Conservation (phyloP, 1,139 yeast species). For the Hyphopichia buzzinii region DNA sequence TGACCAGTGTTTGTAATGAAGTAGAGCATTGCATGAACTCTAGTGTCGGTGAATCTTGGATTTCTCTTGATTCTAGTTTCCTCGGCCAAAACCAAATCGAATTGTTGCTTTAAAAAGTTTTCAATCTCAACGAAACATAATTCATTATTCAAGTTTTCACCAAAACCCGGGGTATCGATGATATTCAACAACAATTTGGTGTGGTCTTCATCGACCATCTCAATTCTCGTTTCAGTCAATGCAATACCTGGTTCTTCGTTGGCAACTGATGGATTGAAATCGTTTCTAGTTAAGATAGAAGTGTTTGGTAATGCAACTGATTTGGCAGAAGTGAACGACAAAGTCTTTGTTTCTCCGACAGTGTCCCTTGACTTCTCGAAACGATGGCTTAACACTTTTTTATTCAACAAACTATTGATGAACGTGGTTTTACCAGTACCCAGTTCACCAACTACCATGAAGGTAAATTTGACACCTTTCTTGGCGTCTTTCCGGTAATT, state of each 20-base stretch:
- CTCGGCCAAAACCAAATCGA: slow-evolving; percentile 87
- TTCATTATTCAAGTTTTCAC: slow-evolving; percentile 66
- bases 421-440: slow-evolving; percentile 90
- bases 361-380: slow-evolving; percentile 31
- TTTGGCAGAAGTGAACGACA: slow-evolving; percentile 50
- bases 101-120: slow-evolving; percentile 79
- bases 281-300: slow-evolving; percentile 40
- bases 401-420: slow-evolving; percentile 69
- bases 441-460: slow-evolving; percentile 80
- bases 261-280: slow-evolving; percentile 42
- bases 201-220: slow-evolving; percentile 74
- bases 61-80: slow-evolving; percentile 89
- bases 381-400: slow-evolving; percentile 58
- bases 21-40: slow-evolving; percentile 71
- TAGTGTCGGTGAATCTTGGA: slow-evolving; percentile 73
- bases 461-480: slow-evolving; percentile 79
- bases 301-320: slow-evolving; percentile 51
- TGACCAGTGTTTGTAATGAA: slow-evolving; percentile 77
- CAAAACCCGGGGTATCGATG: slow-evolving; percentile 79
- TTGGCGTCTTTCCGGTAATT: slow-evolving; percentile 69
- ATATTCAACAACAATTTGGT: slow-evolving; percentile 61
- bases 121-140: slow-evolving; percentile 68
- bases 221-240: slow-evolving; percentile 67
- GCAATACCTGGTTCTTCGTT: slow-evolving; percentile 60
- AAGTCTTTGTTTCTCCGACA: slow-evolving; percentile 44